Conservation (phyloP, 129 eudicot genomes). For the Tanacetum coccineum region DNA sequence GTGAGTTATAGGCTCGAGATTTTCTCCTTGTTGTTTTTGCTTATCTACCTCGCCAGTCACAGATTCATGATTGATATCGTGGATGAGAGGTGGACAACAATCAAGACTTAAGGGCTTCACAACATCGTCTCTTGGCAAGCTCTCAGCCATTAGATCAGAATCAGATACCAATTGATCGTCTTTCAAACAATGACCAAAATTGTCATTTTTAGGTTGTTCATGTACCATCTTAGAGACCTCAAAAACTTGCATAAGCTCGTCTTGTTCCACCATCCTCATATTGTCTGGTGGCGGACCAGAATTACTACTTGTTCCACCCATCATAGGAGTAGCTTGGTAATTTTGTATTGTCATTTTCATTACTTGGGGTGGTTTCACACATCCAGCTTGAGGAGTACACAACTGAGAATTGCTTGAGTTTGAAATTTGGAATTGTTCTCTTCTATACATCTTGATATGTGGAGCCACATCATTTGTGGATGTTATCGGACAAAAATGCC, state of each 20-base stretch:
- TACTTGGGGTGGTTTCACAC: conserved; percentile 18
- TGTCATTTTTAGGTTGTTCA: conserved; percentile 25
- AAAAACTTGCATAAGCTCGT: conserved; percentile 60
- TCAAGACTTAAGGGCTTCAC: conserved; percentile 10
- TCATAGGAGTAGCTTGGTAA: conserved; percentile 31
- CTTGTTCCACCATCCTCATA: conserved; percentile 61
- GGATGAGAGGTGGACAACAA: conserved; percentile 17
- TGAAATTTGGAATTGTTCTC: conserved; percentile 47
- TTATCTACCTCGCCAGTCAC: not conserved
- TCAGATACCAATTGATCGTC: conserved; percentile 18
- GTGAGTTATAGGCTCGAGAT: conserved; percentile 5
- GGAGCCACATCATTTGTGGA: conserved; percentile 72
- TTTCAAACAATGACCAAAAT: conserved; percentile 16
- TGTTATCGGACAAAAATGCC: conserved; percentile 48
- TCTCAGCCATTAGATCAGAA: conserved; percentile 25
- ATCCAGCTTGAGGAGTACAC: conserved; percentile 17
- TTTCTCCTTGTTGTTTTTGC: conserved; percentile 17
- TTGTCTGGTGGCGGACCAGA: conserved; percentile 21
- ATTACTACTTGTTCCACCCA: conserved; percentile 27
- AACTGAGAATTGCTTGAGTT: conserved; percentile 25
- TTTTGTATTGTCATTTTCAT: conserved; percentile 20
- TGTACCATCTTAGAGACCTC: conserved; percentile 39
- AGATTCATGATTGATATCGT: conserved; percentile 21
- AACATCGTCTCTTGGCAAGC: conserved; percentile 15
- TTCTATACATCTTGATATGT: conserved; percentile 44